Base-by-base conservation (phyloP, 2,329 filamentous ascomycete species). In the Aschersonia sp. region DNA sequence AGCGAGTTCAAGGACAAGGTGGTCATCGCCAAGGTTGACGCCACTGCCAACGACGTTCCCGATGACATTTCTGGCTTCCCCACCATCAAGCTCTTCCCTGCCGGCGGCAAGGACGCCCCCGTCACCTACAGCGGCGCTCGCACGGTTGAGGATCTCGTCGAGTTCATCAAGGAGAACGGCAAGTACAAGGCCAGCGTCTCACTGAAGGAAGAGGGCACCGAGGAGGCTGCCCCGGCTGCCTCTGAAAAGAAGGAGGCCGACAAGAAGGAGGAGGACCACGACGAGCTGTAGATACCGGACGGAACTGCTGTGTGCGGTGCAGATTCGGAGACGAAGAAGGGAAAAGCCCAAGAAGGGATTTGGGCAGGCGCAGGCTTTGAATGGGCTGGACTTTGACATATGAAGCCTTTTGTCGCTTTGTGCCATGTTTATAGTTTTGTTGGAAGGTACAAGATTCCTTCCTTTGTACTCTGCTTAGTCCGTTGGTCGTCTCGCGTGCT, bases 41-140 rank as follows among this genome's bases (percentile, higher is more conserved):
- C 92, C 50, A 98, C 92, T 53, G 70, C 72, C 71, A 98, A 98
- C 73, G 92, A 98, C 60, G 87, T 97, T 50, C 92, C 92, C 50
- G 90, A 97, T 68, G 87, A 95, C 72, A 87, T 98, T 62, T 79
- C 87, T 68, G 92, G 92, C 54, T 98, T 98, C 84, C 92, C 92
- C 49, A 98, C 92, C 66, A 96, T 98, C 79, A 97, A 97, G 79
- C 79, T 98, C 57, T 98, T 81, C 84, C 79, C 87, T 54, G 92
- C 92, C 58, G 89, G 88, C 60, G 76, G 77, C 68, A 98, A 98
- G 81, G 75, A 77, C 61, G 73, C 80, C 57, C 86, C 92, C 50
- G 68, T 96, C 53, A 87, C 87, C 58, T 98, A 96, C 79, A 77
- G 75, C 55, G 92, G 92, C 58, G 78, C 83, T 55, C 87, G 92